Conservation (phyloP, 768 basidiomycete species). For the Termitomyces sp. region DNA sequence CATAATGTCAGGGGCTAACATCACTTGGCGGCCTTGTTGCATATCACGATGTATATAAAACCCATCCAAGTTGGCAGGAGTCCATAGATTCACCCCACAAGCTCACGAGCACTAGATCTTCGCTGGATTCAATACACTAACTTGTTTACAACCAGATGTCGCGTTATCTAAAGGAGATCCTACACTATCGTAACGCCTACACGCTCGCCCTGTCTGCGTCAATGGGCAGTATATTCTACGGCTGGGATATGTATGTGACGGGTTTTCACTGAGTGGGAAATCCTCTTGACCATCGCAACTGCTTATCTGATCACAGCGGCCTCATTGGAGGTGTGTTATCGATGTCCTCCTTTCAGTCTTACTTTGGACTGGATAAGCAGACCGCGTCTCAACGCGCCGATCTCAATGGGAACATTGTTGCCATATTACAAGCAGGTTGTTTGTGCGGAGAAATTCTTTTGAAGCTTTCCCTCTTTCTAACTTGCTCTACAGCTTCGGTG, state of each 20-base stretch:
- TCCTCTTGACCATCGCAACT: background rate
- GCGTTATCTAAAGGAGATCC: background rate
- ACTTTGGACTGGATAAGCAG: conserved; percentile 42
- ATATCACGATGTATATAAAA: no score
- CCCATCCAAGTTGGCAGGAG: background rate
- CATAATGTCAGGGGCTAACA: no score
- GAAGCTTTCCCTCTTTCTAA: background rate
- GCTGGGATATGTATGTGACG: conserved; percentile 38
- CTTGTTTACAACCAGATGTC: background rate
- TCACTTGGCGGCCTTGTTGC: no score
- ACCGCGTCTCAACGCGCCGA: conserved; percentile 33
- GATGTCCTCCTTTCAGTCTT: conserved; percentile 41
- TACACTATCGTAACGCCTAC: conserved; percentile 42
- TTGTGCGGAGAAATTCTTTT: conserved; percentile 31
- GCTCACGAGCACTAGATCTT: background rate
- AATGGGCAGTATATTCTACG: conserved; percentile 46
- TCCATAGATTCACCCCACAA: background rate
- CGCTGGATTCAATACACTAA: background rate
- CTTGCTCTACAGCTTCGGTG: conserved; percentile 36
- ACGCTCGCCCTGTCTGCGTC: conserved; percentile 39
- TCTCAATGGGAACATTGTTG: conserved; percentile 49
- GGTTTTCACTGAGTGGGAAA: background rate
- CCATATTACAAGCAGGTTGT: conserved; percentile 45
- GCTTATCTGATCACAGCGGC: conserved; percentile 15
- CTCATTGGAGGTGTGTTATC: conserved; percentile 49